Conservation (phyloP, 1,139 yeast genomes). For the Diutina pseudorugosa region DNA sequence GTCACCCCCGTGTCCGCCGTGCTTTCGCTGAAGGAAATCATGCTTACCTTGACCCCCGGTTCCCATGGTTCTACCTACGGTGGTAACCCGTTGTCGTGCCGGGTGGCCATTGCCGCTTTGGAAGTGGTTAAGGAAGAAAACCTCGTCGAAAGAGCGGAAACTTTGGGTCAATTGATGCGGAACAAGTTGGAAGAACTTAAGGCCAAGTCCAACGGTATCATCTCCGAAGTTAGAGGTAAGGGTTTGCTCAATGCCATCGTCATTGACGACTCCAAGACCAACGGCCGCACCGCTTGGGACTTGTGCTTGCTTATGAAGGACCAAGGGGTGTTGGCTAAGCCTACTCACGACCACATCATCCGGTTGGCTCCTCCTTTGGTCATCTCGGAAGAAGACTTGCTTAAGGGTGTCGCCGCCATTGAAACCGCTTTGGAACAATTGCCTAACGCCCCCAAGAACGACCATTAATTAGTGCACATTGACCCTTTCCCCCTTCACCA, state of each 20-base stretch:
- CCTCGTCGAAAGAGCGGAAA: slow-evolving; percentile 65
- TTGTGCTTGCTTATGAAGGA: slow-evolving; percentile 82
- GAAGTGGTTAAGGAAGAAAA: slow-evolving; percentile 83
- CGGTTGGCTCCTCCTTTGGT: slow-evolving; percentile 95
- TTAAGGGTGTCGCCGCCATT: slow-evolving; percentile 70
- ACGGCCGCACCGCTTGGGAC: slow-evolving; percentile 95
- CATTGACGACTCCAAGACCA: slow-evolving; percentile 71
- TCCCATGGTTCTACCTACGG: slow-evolving; percentile 98
- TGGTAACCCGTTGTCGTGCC: slow-evolving; percentile 92
- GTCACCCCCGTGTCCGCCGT: slow-evolving; percentile 88
- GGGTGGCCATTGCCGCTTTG: slow-evolving; percentile 90
- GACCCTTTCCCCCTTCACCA: too few species aligned
- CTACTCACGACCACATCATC: slow-evolving; percentile 92
- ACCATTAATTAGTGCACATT: slow-evolving; percentile 16
- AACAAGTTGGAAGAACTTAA: slow-evolving; percentile 54
- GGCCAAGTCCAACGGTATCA: slow-evolving; percentile 52
- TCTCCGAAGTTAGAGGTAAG: slow-evolving; percentile 84
- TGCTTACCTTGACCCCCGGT: slow-evolving; percentile 88
- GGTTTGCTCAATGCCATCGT: slow-evolving; percentile 89
- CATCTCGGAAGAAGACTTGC: slow-evolving; percentile 74
- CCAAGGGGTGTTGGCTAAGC: slow-evolving; percentile 86
- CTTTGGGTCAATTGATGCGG: slow-evolving; percentile 61
- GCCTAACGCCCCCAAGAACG: slow-evolving; percentile 38
- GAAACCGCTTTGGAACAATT: slow-evolving; percentile 46
- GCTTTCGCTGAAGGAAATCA: slow-evolving; percentile 73